Evolutionary conservation across 1,284 basidiomycete species (phyloP), one percentile per base, ranked within the genome.

Genomic region (Coniophora puteana): DNA sequence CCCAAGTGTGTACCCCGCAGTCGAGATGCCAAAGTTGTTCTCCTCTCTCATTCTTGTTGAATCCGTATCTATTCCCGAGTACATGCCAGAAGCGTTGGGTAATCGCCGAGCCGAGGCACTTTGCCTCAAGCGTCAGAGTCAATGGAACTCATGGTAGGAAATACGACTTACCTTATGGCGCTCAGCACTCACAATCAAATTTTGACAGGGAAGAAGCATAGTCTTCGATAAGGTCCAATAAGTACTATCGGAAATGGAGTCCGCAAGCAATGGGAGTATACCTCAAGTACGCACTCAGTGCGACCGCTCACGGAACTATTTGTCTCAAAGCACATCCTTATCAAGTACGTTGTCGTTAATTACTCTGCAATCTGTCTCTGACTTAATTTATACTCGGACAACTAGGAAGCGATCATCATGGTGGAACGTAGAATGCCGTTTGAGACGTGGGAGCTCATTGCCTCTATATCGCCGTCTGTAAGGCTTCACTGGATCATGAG

Each of bases 191-290:
- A n/a, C 21, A 36, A 14, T 29, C 5, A 27, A 31, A 5, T 8
- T 6, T 28, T n/a, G 21, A 10, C 13, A 83, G 86, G 29, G 74
- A 80, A 33, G 82, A 81, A 43, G 92, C 88, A 0, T 56, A 71
- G 3, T 53, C 55, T 14, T 58, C 63, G 1, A 78, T 92, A 51
- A 52, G 64, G 24, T 61, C 69, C 23, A 76, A 70, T 11, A 72
- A 81, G 0, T 93, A 91, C 69, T 94, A 91, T 59, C 51, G 59
- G 5, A 63, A 68, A 1, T 94, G 91, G 90, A 71, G 93, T 54
- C 74, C 78, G 0, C 72, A 68, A 0, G 81, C 81, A 4, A 72
- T 95, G 24, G 65, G 75, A 12, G 49, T 72, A 4, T 93, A 92
- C 58, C 65, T 92, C 25, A 68, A 81, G 14, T 75, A 81, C 49